Conservation (phyloP, 2,329 filamentous ascomycete genomes). For the Alternaria longipes region DNA sequence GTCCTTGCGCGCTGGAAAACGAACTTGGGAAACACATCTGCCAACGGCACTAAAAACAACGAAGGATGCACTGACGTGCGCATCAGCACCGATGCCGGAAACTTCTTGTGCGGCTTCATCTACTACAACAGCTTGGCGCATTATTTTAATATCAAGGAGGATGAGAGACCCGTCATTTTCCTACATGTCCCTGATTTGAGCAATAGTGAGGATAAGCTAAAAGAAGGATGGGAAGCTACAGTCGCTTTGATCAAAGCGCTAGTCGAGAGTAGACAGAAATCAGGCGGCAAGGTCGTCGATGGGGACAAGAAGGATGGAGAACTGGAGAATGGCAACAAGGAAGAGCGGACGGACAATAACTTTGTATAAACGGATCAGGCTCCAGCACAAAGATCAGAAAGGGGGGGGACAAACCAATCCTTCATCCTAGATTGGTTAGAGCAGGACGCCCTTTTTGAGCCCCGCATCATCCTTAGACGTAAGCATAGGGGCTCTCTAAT, state of each 20-base stretch:
- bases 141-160: slow-evolving; percentile 31
- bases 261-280: slow-evolving; percentile 39
- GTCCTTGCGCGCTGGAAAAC: slow-evolving; percentile 44
- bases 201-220: slow-evolving; percentile 34
- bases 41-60: not conserved
- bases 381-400: not conserved
- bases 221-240: slow-evolving; percentile 39
- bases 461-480: slow-evolving; percentile 1
- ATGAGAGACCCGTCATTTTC: slow-evolving; percentile 45
- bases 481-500: not conserved
- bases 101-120: slow-evolving; percentile 51
- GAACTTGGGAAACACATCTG: slow-evolving; percentile 20
- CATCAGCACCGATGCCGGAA: slow-evolving; percentile 44
- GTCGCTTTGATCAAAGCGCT: slow-evolving; percentile 48
- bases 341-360: slow-evolving; percentile 19
- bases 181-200: slow-evolving; percentile 50
- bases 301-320: not conserved
- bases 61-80: slow-evolving; percentile 36
- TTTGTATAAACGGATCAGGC: slow-evolving; percentile 10
- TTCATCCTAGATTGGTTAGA: not conserved
- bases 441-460: slow-evolving; percentile 5
- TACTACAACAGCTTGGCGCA: slow-evolving; percentile 49
- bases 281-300: slow-evolving; percentile 25
- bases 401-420: not conserved
- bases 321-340: not conserved